Evolutionary conservation across 768 basidiomycete species (phyloP), one percentile per base, ranked within the genome.

Genomic region (Hypholoma sublateritium): DNA sequence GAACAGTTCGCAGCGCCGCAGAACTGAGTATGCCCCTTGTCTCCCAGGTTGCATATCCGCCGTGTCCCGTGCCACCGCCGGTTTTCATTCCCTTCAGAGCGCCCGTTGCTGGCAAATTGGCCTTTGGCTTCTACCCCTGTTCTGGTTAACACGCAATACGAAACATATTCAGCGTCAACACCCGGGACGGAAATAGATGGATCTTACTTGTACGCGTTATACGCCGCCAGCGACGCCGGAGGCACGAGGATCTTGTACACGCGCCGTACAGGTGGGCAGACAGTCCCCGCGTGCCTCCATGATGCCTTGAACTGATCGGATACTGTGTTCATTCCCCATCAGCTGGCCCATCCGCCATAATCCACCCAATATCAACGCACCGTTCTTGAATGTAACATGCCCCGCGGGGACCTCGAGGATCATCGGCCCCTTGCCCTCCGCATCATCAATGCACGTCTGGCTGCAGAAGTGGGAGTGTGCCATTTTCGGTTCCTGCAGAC

Each of bases 11-110:
- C 44, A 8, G 83, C 80, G n/a, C 78, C 64, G 65, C 87, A 89
- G 36, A 84, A 76, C 45, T 73, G 73, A 2, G 77, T 74, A 36
- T 83, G 77, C 5, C 86, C 85, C 25, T 78, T 81, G 64, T 88
- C 85, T 7, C 86, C 86, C 1, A 89, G 67, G 44, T 77, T 81
- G 69, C 88, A 89, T 47, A 82, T 77, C 16, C 88, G 76, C 35
- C 79, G 78, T 11, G 88, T 89, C 17, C 88, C 88, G 66, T 89
- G 88, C 87, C 86, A 89, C 19, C 88, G 81, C 28, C 87, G 82
- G 60, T 87, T 86, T 68, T 88, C 86, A 60, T 89, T 89, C 28
- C 88, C 88, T 25, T 81, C 70, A 5, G 84, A 81, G 44, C 83
- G 75, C 35, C 84, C 84, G 3, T 76, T 60, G 35, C 75, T 62